Conservation (phyloP, 75 land plant species). For the Pinus taeda region DNA sequence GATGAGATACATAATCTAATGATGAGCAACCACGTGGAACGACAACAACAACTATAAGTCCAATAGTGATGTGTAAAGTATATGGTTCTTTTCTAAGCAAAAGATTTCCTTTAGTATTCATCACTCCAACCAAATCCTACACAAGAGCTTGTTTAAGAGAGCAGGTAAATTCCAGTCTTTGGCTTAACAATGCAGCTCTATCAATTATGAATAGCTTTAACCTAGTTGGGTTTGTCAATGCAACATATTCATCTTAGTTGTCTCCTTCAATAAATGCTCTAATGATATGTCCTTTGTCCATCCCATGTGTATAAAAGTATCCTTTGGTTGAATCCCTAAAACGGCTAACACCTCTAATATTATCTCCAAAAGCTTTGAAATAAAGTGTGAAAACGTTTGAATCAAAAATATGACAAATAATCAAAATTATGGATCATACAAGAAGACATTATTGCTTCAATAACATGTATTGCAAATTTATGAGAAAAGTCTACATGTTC, state of each 20-base stretch:
- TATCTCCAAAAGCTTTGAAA: slow-evolving; percentile 95
- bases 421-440: slow-evolving; percentile 58
- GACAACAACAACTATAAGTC: slow-evolving; percentile 55
- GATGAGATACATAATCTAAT: too few relatives aligned
- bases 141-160: slow-evolving; percentile 11
- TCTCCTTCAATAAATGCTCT: slow-evolving; percentile 93
- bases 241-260: slow-evolving; percentile 70
- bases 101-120: slow-evolving; percentile 3
- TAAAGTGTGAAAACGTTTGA: slow-evolving; percentile 80
- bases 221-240: slow-evolving; percentile 59
- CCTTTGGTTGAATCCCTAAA: slow-evolving; percentile 54
- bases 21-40: too few relatives aligned
- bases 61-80: slow-evolving; percentile 50
- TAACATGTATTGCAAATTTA: slow-evolving; percentile 82
- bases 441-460: slow-evolving; percentile 68
- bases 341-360: slow-evolving; percentile 60
- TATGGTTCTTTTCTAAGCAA: slow-evolving; percentile 35
- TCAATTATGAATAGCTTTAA: slow-evolving; percentile 48
- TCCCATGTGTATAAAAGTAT: slow-evolving; percentile 91
- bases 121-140: slow-evolving; percentile 4
- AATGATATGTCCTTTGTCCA: slow-evolving; percentile 61
- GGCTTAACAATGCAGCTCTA: slow-evolving; percentile 39
- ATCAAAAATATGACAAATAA: slow-evolving; percentile 84
- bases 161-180: slow-evolving; percentile 56
- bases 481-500: slow-evolving; percentile 95